Percentiles rank a stretch among this genome's conserved stretches.
These are phyloP conservation scores for Cicer pinnatifidum DNA, from an alignment of 306 rosid genomes.

Conservation along the genomic window DNA sequence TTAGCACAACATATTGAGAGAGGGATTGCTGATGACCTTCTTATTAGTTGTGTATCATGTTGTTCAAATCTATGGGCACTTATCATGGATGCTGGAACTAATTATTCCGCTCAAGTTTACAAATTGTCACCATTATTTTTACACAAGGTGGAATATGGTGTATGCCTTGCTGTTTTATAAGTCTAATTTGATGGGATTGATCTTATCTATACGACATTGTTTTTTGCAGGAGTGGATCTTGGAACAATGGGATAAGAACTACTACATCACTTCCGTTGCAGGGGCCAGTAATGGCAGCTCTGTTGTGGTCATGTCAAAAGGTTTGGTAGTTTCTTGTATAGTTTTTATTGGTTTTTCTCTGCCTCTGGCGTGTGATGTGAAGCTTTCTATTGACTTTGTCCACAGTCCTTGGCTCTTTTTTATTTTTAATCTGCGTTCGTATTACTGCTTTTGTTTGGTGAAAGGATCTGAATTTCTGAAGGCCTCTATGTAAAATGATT, in stretches of 20 bases:
- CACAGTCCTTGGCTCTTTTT: background rate
- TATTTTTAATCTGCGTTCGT: background rate
- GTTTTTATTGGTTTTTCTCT: background rate
- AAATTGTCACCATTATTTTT: constrained; percentile 81
- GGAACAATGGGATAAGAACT: constrained; percentile 59
- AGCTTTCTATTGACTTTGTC: constrained; percentile 11
- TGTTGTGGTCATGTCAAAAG: constrained; percentile 59
- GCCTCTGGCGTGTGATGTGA: background rate
- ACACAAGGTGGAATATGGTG: constrained; percentile 71
- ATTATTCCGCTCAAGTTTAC: constrained; percentile 78
- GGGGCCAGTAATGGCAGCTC: constrained; percentile 64
- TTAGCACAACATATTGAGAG: constrained; percentile 89
- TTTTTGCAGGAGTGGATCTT: constrained; percentile 57
- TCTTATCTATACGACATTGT: background rate
- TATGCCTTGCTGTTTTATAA: constrained; percentile 15
- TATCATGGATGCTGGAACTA: constrained; percentile 97
- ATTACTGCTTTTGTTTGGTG: background rate
- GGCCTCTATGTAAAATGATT: background rate
- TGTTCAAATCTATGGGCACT: constrained; percentile 97
- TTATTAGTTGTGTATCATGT: constrained; percentile 87
- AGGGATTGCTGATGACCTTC: constrained; percentile 93
- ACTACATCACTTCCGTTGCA: constrained; percentile 60
- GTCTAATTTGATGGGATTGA: constrained; percentile 15
- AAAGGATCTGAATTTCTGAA: constrained; percentile 1
- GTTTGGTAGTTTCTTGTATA: constrained; percentile 34